These are phyloP conservation scores for Brassica incana DNA, from an alignment of 345 rosid species.

Conservation along the genomic window DNA sequence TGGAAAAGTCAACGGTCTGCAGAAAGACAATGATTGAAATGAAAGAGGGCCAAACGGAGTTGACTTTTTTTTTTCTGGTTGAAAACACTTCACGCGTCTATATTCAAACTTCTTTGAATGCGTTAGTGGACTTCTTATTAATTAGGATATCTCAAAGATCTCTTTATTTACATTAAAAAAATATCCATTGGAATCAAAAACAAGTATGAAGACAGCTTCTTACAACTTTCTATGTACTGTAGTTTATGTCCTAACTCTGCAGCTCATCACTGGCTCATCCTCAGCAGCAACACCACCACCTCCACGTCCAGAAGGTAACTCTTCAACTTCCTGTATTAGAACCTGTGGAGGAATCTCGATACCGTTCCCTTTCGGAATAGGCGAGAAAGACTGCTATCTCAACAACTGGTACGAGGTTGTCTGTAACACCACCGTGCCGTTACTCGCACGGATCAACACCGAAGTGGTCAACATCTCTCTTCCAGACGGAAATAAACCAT, in stretches of 20 bases:
- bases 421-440: constrained; percentile 34
- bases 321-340: constrained; percentile 23
- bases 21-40: not conserved
- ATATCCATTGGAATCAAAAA: not conserved
- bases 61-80: not conserved
- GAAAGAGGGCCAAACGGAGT: not conserved
- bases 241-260: constrained; percentile 14
- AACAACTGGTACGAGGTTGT: constrained; percentile 22
- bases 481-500: not conserved
- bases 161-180: not conserved
- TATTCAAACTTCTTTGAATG: not conserved
- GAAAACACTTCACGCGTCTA: not conserved
- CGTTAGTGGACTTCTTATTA: not conserved
- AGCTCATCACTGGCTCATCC: constrained; percentile 24
- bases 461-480: constrained; percentile 38
- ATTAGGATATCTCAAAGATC: not conserved
- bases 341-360: constrained; percentile 26
- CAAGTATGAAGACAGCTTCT: constrained; percentile 4
- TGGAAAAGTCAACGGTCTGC: constrained; percentile 1
- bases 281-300: constrained; percentile 10
- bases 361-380: constrained; percentile 35
- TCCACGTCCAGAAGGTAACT: constrained; percentile 12
- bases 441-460: not conserved
- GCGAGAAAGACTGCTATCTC: constrained; percentile 34
- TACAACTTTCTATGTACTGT: not conserved